Evolutionary conservation across 805 yeast genomes (phyloP).

Genomic region (Clavispora santaluciae): DNA sequence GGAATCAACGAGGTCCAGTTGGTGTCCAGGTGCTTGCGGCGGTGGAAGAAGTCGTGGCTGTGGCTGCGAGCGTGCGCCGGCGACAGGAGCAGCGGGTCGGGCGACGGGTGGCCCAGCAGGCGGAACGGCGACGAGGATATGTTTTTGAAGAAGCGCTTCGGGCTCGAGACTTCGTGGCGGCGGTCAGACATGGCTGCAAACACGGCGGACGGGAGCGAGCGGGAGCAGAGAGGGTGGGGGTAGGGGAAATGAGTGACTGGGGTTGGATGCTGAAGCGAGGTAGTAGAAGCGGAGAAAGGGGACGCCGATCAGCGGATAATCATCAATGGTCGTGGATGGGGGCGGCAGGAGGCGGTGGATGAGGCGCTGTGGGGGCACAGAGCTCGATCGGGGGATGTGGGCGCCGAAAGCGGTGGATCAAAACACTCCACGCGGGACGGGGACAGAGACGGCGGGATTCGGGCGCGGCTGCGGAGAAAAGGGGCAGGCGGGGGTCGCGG

Average conservation of each 20-base stretch:
- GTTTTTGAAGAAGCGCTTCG: constrained; percentile 14
- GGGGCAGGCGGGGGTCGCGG: too few relatives aligned
- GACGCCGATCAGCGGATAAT: not conserved
- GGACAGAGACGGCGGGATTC: not conserved
- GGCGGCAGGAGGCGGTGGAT: not conserved
- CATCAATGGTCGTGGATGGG: not conserved
- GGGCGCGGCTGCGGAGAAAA: not conserved
- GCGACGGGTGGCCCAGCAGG: constrained; percentile 1
- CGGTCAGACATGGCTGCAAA: not conserved
- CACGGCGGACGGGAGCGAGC: not conserved
- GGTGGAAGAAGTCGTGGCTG: constrained; percentile 11
- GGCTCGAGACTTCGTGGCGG: constrained; percentile 9
- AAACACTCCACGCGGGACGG: not conserved
- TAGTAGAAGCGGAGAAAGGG: not conserved
- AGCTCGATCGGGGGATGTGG: not conserved
- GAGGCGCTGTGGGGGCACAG: not conserved
- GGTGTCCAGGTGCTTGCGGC: constrained; percentile 5
- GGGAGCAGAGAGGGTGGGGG: not conserved
- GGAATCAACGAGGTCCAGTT: constrained; percentile 32
- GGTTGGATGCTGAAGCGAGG: constrained; percentile 4
- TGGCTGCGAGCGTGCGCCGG: constrained; percentile 13
- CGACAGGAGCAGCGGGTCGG: not conserved
- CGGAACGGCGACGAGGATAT: constrained; percentile 16
- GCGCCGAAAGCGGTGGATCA: not conserved
- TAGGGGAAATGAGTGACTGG: constrained; percentile 9